Percentiles rank a stretch among this genome's conserved stretches.
phyloP scores from a whole-genome alignment of 495 filamentous ascomycete species.

The Aspergillus biplanus region DNA sequence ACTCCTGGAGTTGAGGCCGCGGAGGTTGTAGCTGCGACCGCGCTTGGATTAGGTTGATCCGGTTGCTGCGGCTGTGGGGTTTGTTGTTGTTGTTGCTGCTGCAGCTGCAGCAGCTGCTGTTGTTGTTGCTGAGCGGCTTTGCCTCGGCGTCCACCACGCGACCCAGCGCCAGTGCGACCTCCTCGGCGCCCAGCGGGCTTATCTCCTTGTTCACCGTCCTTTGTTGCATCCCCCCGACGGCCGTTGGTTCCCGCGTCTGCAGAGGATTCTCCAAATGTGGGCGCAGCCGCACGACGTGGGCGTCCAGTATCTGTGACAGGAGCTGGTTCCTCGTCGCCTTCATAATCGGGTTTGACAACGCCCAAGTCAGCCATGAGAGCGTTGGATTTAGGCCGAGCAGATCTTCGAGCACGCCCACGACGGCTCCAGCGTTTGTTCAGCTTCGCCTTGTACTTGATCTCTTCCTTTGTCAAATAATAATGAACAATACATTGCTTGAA shows the following conservation, averaged over 20 bases:
- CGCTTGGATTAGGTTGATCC: conserved; percentile 18
- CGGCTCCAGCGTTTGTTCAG: conserved; percentile 70
- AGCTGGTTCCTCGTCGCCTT: conserved; percentile 55
- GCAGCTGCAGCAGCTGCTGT: conserved; percentile 27
- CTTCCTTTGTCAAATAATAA: conserved; percentile 92
- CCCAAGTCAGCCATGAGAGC: conserved; percentile 76
- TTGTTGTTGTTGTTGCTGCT: conserved; percentile 30
- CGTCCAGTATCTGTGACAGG: conserved; percentile 70
- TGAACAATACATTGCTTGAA: conserved; percentile 90
- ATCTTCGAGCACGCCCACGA: conserved; percentile 58
- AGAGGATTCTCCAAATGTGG: conserved; percentile 66
- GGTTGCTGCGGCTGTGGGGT: conserved; percentile 34
- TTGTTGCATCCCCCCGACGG: conserved; percentile 52
- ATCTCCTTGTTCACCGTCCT: conserved; percentile 59
- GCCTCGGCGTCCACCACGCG: conserved; percentile 42
- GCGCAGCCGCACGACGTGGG: conserved; percentile 70
- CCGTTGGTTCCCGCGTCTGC: conserved; percentile 54
- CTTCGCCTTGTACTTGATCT: conserved; percentile 83
- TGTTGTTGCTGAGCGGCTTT: conserved; percentile 38
- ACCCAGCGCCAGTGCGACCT: conserved; percentile 43
- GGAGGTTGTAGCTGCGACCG: conserved; percentile 20
- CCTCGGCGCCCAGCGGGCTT: conserved; percentile 56
- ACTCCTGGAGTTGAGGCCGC: not conserved
- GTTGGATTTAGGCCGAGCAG: conserved; percentile 69
- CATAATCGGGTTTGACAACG: conserved; percentile 57